phyloP scores from a whole-genome alignment of 2,329 filamentous ascomycete genomes.

The Exophiala aquamarina region DNA sequence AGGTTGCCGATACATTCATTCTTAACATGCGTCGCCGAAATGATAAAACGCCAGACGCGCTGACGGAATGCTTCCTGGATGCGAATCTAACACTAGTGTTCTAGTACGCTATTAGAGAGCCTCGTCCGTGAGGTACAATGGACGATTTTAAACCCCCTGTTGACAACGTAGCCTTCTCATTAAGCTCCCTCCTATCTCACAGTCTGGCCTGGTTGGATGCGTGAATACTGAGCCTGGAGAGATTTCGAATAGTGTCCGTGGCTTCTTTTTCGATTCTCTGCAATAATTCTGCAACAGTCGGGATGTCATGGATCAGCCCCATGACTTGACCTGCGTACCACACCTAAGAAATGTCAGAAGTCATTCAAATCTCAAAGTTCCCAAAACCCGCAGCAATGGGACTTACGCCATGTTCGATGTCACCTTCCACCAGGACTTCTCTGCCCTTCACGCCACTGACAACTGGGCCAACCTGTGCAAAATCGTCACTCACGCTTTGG shows the following conservation, averaged over 20 bases:
- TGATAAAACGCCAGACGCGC: no score
- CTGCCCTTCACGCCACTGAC: neutral
- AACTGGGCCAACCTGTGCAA: neutral
- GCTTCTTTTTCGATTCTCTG: neutral
- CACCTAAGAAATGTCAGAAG: neutral
- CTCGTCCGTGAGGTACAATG: no score
- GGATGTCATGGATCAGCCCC: constrained; percentile 2
- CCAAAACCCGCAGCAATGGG: neutral
- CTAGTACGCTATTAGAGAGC: no score
- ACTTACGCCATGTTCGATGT: constrained; percentile 3
- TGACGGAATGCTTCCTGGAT: no score
- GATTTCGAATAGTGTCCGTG: neutral
- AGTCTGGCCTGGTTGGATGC: neutral
- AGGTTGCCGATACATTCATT: no score
- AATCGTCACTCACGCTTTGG: neutral
- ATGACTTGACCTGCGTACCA: constrained; percentile 4
- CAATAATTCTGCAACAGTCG: neutral
- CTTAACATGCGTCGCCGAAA: no score
- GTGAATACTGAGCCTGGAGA: neutral
- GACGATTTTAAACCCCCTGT: no score
- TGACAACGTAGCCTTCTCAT: no score
- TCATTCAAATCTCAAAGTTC: neutral
- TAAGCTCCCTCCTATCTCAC: no score
- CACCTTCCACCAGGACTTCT: neutral
- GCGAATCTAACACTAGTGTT: no score